Conservation (phyloP, 2,329 filamentous ascomycete genomes). For the Penicillium sp. region DNA sequence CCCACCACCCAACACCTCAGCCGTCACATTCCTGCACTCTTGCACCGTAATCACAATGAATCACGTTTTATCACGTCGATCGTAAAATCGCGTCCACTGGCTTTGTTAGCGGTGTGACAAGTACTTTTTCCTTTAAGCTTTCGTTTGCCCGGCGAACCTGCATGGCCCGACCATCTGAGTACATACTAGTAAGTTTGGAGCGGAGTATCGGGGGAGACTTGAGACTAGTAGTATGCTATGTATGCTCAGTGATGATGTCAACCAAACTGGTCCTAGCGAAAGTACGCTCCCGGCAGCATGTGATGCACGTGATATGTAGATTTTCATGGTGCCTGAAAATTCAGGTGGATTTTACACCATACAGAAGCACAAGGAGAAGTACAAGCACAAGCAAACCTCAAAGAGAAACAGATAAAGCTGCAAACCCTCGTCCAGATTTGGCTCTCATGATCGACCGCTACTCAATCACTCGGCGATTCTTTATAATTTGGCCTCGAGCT, state of each 20-base stretch:
- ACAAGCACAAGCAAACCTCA: too few relatives aligned
- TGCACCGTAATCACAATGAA: conserved; percentile 9
- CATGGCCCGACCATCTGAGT: too few relatives aligned
- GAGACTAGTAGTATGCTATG: too few relatives aligned
- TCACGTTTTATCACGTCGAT: background rate
- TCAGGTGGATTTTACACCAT: too few relatives aligned
- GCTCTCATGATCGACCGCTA: conserved; percentile 5
- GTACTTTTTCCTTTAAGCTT: conserved; percentile 8
- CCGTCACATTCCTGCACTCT: conserved; percentile 22
- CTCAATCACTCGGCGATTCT: conserved; percentile 2
- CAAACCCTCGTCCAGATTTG: too few relatives aligned
- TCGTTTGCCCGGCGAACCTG: conserved; percentile 1
- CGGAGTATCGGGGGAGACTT: too few relatives aligned
- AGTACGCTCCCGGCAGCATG: conserved; percentile 1
- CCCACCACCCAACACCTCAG: background rate
- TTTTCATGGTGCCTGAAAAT: background rate
- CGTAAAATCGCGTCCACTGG: background rate
- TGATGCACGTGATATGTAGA: conserved; percentile 8
- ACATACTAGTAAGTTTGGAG: too few relatives aligned
- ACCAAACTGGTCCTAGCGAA: background rate
- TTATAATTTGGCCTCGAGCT: background rate
- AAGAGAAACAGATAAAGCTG: too few relatives aligned
- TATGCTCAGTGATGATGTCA: conserved; percentile 9
- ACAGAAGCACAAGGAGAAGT: too few relatives aligned
- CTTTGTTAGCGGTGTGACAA: background rate